A percentile compares a stretch with the other conserved stretches of the same genome.
phyloP scores from a whole-genome alignment of 192 early-diverging fungal species.

The Oehlia diaphana region DNA sequence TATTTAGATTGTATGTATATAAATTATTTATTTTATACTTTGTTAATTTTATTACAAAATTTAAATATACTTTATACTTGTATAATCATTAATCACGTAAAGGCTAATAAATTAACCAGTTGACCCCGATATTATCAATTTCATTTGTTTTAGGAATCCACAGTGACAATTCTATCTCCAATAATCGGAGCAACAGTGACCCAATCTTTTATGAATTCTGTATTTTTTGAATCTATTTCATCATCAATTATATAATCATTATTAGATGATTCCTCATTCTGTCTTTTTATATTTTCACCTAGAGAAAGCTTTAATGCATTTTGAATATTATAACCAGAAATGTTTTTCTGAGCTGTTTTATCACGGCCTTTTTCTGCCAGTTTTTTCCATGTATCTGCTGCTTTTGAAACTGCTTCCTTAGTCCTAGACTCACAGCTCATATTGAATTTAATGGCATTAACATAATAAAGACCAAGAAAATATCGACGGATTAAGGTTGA shows the following conservation, averaged over 20 bases:
- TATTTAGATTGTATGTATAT: too few species aligned
- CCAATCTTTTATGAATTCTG: constrained; percentile 52
- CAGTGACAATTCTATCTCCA: constrained; percentile 52
- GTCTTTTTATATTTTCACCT: constrained; percentile 36
- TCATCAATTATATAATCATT: constrained; percentile 38
- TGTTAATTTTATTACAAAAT: neutral
- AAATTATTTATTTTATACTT: too few species aligned
- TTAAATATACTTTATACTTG: too few species aligned
- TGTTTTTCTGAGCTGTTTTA: constrained; percentile 25
- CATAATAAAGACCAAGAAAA: constrained; percentile 60
- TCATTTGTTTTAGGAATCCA: neutral
- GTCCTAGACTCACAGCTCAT: constrained; percentile 17
- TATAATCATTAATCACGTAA: too few species aligned
- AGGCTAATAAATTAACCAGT: too few species aligned
- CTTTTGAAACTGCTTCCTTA: constrained; percentile 24
- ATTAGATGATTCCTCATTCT: constrained; percentile 35
- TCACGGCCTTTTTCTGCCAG: neutral
- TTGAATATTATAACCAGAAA: constrained; percentile 19
- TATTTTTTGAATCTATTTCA: constrained; percentile 34
- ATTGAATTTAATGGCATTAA: constrained; percentile 53
- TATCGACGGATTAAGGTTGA: constrained; percentile 56
- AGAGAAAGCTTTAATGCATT: constrained; percentile 32
- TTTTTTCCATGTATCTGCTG: constrained; percentile 21
- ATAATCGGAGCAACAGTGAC: constrained; percentile 53
- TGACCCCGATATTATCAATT: neutral